phyloP scores from a whole-genome alignment of 2,329 filamentous ascomycete genomes.

The Botrytis sinoallii region DNA sequence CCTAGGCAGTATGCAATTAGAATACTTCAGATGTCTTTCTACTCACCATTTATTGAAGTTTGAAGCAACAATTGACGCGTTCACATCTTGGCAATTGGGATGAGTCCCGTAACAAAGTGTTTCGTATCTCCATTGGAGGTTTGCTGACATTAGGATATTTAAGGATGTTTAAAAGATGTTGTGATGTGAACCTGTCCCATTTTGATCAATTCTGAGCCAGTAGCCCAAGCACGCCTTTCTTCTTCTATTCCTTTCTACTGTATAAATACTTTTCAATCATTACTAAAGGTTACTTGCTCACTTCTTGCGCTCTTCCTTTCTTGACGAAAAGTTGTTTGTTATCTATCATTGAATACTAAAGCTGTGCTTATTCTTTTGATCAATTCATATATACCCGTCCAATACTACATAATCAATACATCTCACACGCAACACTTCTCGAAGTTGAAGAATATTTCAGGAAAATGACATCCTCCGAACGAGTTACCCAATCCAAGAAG shows the following conservation, averaged over 20 bases:
- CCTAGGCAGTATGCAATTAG: too few species aligned
- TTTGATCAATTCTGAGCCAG: background rate
- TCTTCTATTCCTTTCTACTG: background rate
- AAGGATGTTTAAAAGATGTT: background rate
- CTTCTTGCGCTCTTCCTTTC: background rate
- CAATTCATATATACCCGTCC: background rate
- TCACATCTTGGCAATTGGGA: background rate
- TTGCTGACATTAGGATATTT: background rate
- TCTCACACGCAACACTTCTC: background rate
- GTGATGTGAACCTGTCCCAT: background rate
- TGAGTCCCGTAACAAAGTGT: background rate
- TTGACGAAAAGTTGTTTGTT: background rate
- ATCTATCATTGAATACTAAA: background rate
- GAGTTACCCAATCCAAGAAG: constrained; percentile 35
- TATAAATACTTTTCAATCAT: background rate
- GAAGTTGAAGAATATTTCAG: background rate
- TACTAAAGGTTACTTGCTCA: background rate
- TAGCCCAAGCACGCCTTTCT: background rate
- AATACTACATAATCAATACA: background rate
- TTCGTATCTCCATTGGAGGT: background rate
- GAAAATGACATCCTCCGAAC: constrained; percentile 21
- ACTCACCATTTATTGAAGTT: background rate
- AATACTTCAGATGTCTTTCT: background rate
- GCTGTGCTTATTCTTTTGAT: background rate
- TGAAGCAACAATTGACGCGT: background rate